Conservation (phyloP, 495 filamentous ascomycete species). For the Aspergillus nanangensis region DNA sequence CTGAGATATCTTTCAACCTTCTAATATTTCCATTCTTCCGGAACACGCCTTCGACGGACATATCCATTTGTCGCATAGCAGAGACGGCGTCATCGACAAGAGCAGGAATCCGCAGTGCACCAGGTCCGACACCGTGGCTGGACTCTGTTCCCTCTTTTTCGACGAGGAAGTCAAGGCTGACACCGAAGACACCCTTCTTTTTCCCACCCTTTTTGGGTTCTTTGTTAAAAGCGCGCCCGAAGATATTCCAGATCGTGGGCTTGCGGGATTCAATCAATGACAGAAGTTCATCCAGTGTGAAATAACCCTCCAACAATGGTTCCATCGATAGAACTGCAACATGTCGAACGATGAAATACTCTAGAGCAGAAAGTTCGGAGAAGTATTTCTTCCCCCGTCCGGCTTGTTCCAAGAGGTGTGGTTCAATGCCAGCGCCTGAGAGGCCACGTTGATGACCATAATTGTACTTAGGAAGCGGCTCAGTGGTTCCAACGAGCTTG, state of each 20-base stretch:
- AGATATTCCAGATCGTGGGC: constrained; percentile 94
- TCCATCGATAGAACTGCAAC: constrained; percentile 95
- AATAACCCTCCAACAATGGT: constrained; percentile 82
- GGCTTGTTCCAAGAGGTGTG: constrained; percentile 19
- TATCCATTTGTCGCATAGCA: constrained; percentile 97
- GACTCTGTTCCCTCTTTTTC: constrained; percentile 94
- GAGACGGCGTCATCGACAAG: constrained; percentile 88
- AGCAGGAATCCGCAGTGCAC: constrained; percentile 78
- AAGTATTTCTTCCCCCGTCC: constrained; percentile 75
- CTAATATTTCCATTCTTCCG: constrained; percentile 98
- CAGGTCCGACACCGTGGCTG: constrained; percentile 91
- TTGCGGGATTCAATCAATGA: constrained; percentile 91
- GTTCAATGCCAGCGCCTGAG: constrained; percentile 59
- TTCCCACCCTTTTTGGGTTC: constrained; percentile 74
- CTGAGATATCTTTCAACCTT: constrained; percentile 76
- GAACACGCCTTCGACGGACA: constrained; percentile 98
- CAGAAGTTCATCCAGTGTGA: constrained; percentile 91
- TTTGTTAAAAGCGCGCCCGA: constrained; percentile 89
- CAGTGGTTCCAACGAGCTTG: constrained; percentile 59
- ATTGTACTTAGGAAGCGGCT: constrained; percentile 63
- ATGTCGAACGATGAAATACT: constrained; percentile 96
- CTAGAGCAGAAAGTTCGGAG: constrained; percentile 89
- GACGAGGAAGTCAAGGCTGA: constrained; percentile 74
- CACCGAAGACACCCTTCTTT: constrained; percentile 92
- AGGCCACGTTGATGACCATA: constrained; percentile 76